phyloP scores from a whole-genome alignment of 441 rosid genomes.

The Eruca vesicaria region DNA sequence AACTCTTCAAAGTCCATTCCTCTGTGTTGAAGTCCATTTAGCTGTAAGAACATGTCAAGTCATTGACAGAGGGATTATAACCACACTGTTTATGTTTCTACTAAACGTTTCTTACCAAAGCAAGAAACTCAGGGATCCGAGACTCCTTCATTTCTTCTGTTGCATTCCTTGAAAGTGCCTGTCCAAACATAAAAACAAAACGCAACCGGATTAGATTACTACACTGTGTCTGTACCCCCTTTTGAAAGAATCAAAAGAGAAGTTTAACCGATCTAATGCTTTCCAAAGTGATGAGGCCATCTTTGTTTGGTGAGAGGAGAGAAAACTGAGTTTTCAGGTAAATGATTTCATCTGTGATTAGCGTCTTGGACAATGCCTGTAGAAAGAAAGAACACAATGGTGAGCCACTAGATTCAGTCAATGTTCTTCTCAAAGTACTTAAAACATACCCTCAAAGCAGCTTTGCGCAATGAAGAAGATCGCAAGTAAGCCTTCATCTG shows the following conservation, averaged over 20 bases:
- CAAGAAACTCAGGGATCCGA: slow-evolving; percentile 64
- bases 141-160: slow-evolving; percentile 94
- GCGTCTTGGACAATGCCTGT: slow-evolving; percentile 85
- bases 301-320: slow-evolving; percentile 65
- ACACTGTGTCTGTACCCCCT: not conserved
- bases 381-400: slow-evolving; percentile 9
- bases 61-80: not conserved
- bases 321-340: slow-evolving; percentile 76
- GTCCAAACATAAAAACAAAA: not conserved
- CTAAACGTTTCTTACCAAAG: slow-evolving; percentile 31
- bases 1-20: slow-evolving; percentile 92
- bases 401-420: not conserved
- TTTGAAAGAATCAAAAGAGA: not conserved
- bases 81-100: not conserved
- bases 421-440: not conserved
- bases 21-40: slow-evolving; percentile 69
- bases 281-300: slow-evolving; percentile 63
- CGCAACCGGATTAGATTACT: not conserved
- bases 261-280: slow-evolving; percentile 49
- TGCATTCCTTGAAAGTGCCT: slow-evolving; percentile 77
- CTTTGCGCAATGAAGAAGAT: slow-evolving; percentile 81
- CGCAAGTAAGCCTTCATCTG: slow-evolving; percentile 74
- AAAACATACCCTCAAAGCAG: slow-evolving; percentile 80
- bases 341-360: slow-evolving; percentile 57
- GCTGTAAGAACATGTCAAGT: slow-evolving; percentile 38